Percentiles rank a stretch among this genome's conserved stretches.
phyloP scores from a whole-genome alignment of 805 yeast species.

The Phaffomyces thermotolerans region DNA sequence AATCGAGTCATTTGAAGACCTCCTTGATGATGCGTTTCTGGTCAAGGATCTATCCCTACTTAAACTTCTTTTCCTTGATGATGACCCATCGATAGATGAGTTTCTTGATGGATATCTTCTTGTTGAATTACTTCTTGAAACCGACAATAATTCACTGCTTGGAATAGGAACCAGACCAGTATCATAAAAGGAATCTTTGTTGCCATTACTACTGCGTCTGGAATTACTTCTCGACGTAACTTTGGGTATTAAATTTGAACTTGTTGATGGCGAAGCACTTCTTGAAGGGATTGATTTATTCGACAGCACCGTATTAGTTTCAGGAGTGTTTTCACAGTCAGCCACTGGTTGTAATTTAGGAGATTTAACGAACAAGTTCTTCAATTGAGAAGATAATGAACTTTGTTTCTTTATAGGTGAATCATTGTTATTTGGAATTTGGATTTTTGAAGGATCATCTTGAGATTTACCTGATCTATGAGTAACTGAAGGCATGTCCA shows the following conservation, averaged over 20 bases:
- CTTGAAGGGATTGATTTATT: background rate
- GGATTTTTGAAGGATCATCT: background rate
- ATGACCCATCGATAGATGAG: background rate
- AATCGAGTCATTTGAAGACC: constrained; percentile 2
- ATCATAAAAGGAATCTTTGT: background rate
- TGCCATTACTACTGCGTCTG: background rate
- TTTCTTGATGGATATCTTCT: background rate
- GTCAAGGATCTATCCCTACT: background rate
- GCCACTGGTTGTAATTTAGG: constrained; percentile 2
- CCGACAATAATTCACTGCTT: background rate
- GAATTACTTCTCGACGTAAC: background rate
- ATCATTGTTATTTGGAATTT: background rate
- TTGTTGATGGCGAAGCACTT: background rate
- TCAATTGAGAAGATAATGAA: constrained; percentile 16
- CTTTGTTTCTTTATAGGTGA: constrained; percentile 5
- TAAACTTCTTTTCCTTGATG: background rate
- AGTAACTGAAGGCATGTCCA: background rate
- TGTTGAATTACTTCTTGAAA: constrained; percentile 1
- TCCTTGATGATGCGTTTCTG: background rate
- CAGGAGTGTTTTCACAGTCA: background rate
- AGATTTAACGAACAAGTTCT: constrained; percentile 16
- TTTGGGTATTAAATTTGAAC: background rate
- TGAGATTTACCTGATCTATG: background rate
- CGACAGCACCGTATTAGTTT: too few species aligned
- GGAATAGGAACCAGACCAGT: background rate